A percentile compares a stretch with the other conserved stretches of the same genome.
Evolutionary conservation across 257 asterid genomes (phyloP).

Genomic region (Orobanche coerulescens): DNA sequence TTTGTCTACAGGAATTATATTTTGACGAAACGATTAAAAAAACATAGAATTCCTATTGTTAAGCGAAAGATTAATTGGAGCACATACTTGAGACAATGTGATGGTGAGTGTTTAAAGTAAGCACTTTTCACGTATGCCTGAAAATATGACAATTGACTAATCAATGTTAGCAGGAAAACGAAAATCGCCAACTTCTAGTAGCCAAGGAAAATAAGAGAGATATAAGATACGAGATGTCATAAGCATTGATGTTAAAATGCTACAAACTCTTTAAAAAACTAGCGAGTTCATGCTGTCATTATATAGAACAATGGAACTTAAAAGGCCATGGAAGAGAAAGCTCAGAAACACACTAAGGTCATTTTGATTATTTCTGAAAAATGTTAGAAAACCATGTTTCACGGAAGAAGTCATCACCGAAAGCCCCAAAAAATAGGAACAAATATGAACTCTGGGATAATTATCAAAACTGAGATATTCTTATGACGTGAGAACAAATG

Average conservation of each 20-base stretch:
- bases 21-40: neutral
- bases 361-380: neutral
- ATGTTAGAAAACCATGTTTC: neutral
- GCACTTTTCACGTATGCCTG: slow-evolving; percentile 80
- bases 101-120: slow-evolving; percentile 73
- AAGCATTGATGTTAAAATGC: neutral
- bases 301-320: neutral
- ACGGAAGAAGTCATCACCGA: neutral
- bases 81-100: slow-evolving; percentile 69
- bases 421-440: neutral
- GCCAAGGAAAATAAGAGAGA: neutral
- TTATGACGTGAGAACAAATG: neutral
- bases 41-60: neutral
- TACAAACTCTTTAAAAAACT: neutral
- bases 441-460: neutral
- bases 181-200: neutral
- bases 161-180: neutral
- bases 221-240: neutral
- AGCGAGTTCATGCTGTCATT: neutral
- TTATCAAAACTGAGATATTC: neutral
- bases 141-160: slow-evolving; percentile 15
- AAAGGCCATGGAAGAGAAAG: neutral
- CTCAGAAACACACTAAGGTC: neutral
- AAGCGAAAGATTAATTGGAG: slow-evolving; percentile 10
- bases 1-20: neutral